phyloP scores from a whole-genome alignment of 2,329 filamentous ascomycete species.

The Ascocoryne sarcoides region DNA sequence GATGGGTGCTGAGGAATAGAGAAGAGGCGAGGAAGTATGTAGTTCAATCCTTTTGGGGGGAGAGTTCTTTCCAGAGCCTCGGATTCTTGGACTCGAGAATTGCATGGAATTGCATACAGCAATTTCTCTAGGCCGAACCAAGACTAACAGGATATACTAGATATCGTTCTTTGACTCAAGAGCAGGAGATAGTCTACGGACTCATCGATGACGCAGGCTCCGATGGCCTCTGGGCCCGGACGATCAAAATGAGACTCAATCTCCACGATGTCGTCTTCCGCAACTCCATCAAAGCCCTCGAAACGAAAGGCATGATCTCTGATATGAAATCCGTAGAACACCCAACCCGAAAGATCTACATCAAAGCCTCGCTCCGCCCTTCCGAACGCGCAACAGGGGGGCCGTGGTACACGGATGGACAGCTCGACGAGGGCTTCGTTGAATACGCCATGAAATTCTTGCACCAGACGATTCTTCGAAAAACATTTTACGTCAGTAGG shows the following conservation, averaged over 20 bases:
- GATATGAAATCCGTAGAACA: conserved; percentile 88
- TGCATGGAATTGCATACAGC: too few relatives aligned
- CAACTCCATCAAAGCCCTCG: conserved; percentile 74
- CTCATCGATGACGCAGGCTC: conserved; percentile 78
- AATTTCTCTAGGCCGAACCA: too few relatives aligned
- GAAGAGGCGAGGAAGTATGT: conserved; percentile 56
- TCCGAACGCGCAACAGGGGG: conserved; percentile 88
- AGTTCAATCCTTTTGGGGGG: conserved; percentile 18
- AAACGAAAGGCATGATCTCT: conserved; percentile 73
- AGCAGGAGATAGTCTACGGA: conserved; percentile 76
- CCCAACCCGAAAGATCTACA: conserved; percentile 91
- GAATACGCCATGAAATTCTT: conserved; percentile 65
- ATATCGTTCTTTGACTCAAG: conserved; percentile 58
- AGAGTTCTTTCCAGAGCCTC: not conserved
- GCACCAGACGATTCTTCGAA: conserved; percentile 61
- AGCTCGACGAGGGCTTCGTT: conserved; percentile 83
- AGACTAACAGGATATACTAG: conserved; percentile 29
- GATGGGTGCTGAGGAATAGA: conserved; percentile 50
- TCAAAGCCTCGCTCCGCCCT: conserved; percentile 75
- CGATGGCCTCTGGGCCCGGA: conserved; percentile 86
- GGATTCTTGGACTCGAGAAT: not conserved
- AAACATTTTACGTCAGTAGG: conserved; percentile 54
- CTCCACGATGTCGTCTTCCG: conserved; percentile 78
- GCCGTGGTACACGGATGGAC: conserved; percentile 87
- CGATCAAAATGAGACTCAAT: conserved; percentile 69